These are phyloP conservation scores for Sporothrix variecibatus DNA, from an alignment of 2,329 filamentous ascomycete genomes.

Conservation along the genomic window DNA sequence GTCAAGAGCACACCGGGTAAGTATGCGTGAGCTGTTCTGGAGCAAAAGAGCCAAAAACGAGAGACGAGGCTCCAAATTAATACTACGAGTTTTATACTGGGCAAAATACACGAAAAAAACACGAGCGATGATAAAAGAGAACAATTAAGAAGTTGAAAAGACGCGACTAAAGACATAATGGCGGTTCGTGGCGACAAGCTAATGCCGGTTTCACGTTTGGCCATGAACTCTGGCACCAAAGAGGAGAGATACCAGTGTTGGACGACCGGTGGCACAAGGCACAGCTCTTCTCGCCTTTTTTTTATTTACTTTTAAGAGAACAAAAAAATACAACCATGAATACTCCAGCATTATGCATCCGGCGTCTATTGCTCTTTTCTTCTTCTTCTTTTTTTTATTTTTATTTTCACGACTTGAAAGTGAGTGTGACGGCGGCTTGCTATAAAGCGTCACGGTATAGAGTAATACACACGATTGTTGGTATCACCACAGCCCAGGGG, in stretches of 20 bases:
- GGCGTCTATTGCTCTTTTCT: neutral
- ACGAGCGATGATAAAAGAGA: neutral
- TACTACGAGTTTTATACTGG: neutral
- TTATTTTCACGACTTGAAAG: too few species aligned
- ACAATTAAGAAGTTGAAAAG: neutral
- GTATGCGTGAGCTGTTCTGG: neutral
- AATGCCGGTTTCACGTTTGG: slow-evolving; percentile 5
- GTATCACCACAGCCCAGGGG: neutral
- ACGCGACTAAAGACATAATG: neutral
- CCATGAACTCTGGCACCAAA: neutral
- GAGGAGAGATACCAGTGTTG: slow-evolving; percentile 11
- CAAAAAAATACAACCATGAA: too few species aligned
- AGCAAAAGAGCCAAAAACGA: neutral
- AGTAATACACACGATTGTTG: neutral
- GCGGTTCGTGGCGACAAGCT: neutral
- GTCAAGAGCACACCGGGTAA: slow-evolving; percentile 21
- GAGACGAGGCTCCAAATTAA: neutral
- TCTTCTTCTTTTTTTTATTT: neutral
- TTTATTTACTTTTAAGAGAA: too few species aligned
- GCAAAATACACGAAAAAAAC: slow-evolving; percentile 6
- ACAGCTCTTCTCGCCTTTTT: neutral
- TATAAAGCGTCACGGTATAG: neutral
- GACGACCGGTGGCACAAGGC: slow-evolving; percentile 5
- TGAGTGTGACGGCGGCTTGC: neutral
- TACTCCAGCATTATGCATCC: too few species aligned